Percentiles rank a stretch among this genome's conserved stretches.
Conservation (phyloP, 768 basidiomycete genomes). For the Tulasnella sp. region DNA sequence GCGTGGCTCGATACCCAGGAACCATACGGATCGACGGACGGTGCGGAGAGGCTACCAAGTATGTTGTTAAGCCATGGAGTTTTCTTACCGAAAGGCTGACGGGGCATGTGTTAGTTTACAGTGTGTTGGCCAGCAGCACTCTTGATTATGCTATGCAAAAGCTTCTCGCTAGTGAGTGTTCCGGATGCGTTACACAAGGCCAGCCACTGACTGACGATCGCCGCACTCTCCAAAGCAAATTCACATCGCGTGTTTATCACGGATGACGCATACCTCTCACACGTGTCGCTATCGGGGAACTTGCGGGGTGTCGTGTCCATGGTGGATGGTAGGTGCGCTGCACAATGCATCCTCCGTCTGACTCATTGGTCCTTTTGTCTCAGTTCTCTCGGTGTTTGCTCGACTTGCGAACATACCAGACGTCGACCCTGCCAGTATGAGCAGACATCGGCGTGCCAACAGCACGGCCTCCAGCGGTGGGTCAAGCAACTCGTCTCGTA, state of each 20-base stretch:
- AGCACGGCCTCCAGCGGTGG: constrained; percentile 12
- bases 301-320: constrained; percentile 59
- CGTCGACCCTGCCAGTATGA: constrained; percentile 66
- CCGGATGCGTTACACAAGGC: background rate
- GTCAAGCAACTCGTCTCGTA: constrained; percentile 8
- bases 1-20: constrained; percentile 31
- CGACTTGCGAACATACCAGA: constrained; percentile 57
- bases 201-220: background rate
- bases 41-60: constrained; percentile 71
- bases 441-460: constrained; percentile 59
- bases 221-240: constrained; percentile 39
- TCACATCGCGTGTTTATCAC: constrained; percentile 71
- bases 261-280: constrained; percentile 34
- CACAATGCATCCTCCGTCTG: background rate
- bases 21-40: constrained; percentile 65
- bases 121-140: constrained; percentile 50
- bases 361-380: background rate
- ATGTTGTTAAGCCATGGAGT: background rate
- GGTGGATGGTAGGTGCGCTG: constrained; percentile 51
- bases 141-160: constrained; percentile 66
- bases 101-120: constrained; percentile 43
- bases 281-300: constrained; percentile 14
- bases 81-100: background rate
- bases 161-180: constrained; percentile 59
- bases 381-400: constrained; percentile 71